Base-by-base conservation (phyloP, 139 green algal species). In the Micractinium conductrix region DNA sequence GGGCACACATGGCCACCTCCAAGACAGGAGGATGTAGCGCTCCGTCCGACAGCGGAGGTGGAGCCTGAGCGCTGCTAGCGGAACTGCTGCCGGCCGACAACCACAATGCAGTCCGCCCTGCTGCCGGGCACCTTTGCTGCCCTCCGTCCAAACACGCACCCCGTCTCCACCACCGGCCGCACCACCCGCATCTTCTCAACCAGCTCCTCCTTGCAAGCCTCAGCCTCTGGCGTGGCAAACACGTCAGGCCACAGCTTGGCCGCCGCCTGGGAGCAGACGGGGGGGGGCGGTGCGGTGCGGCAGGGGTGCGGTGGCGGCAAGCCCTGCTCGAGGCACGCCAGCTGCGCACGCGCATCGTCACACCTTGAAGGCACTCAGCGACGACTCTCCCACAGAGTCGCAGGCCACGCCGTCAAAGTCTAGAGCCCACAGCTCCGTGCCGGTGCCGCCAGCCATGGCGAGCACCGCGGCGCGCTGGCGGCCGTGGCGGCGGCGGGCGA, bases 321-420 rank as follows among this genome's bases (percentile, higher is more conserved):
- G n/a, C n/a, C 53, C 12, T 6, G 60, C 50, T 6, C 53, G 45
- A 85, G 42, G 74, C 40, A 17, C 19, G 7, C 10, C 30, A 28
- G 65, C 58, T 75, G 60, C 37, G 67, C 24, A 33, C 6, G 68
- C 33, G 22, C 42, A 44, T 22, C 38, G 28, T 38, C 74, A 35
- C 65, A 96, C 96, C 92, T 97, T 98, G 92, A 96, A 96, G 0
- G 94, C 97, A 28, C 94, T 96, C 0, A 97, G 62, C 40, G 91
- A 96, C 86, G 93, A 98, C 88, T 99, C 97, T 0, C 96, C 95
- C 0, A 92, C 92, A 4, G 93, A 98, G 86, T 99, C 96, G 85
- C 97, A 99, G 1, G 98, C 85, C 10, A 99, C 96, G 24, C 97
- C 97, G 84, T 99, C 97, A 87, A 99, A 99, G 82, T 99, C 97